Percentiles rank a stretch among this genome's conserved stretches.
Evolutionary conservation across 192 early-diverging fungal genomes (phyloP).

Genomic region (Podila clonocystis): DNA sequence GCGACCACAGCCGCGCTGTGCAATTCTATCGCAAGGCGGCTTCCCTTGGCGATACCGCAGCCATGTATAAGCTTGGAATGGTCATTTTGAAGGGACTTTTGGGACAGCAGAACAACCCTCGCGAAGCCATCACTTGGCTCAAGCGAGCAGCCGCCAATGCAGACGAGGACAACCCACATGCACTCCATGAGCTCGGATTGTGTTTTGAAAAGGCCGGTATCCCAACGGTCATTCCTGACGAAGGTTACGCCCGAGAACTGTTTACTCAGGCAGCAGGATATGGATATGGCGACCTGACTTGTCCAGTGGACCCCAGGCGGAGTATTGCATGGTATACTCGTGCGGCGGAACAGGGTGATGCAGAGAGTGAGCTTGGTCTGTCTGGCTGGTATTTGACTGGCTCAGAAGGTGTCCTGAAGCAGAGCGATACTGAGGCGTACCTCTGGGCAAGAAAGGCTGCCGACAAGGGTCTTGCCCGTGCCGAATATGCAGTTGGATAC

Average conservation of each 20-base stretch:
- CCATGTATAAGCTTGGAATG: conserved; percentile 98
- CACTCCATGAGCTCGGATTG: conserved; percentile 92
- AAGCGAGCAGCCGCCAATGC: conserved; percentile 93
- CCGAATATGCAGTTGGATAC: conserved; percentile 97
- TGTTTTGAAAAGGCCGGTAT: conserved; percentile 59
- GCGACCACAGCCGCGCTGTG: conserved; percentile 80
- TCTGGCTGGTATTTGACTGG: conserved; percentile 99
- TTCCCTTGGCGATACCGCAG: conserved; percentile 87
- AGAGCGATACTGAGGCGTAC: conserved; percentile 96
- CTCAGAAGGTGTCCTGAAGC: conserved; percentile 86
- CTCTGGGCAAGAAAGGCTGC: conserved; percentile 97
- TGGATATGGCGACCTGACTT: conserved; percentile 91
- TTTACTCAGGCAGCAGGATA: conserved; percentile 93
- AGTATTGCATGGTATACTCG: conserved; percentile 97
- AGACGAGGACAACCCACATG: conserved; percentile 90
- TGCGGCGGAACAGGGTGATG: conserved; percentile 91
- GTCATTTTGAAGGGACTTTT: conserved; percentile 89
- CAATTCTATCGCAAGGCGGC: conserved; percentile 96
- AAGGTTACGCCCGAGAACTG: conserved; percentile 89
- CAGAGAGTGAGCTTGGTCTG: conserved; percentile 91
- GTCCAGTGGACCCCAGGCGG: conserved; percentile 85
- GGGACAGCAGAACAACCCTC: conserved; percentile 77
- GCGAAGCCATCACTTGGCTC: conserved; percentile 95
- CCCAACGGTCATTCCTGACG: conserved; percentile 79
- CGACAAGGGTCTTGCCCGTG: conserved; percentile 93